A percentile compares a stretch with the other conserved stretches of the same genome.
These are phyloP conservation scores for Tulasnella sp. DNA, from an alignment of 768 basidiomycete species.

Conservation along the genomic window DNA sequence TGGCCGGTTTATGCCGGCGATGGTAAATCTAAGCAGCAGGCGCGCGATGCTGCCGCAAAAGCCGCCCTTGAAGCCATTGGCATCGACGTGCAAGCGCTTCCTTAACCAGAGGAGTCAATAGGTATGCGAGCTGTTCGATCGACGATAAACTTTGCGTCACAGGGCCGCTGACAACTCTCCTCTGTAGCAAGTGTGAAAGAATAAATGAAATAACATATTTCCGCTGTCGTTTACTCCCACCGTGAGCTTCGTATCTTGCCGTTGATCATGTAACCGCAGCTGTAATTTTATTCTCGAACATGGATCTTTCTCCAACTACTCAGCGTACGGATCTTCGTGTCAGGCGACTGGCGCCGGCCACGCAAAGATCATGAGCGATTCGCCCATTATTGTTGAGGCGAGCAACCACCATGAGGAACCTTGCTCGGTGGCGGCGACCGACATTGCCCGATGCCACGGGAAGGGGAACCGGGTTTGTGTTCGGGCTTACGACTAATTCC, in stretches of 20 bases:
- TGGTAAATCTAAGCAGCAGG: not conserved
- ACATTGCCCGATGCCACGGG: not conserved
- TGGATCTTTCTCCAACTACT: not conserved
- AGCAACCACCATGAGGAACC: not conserved
- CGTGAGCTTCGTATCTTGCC: not conserved
- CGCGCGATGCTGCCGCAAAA: not conserved
- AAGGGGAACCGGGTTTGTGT: not conserved
- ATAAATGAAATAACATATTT: not conserved
- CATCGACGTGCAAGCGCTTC: not conserved
- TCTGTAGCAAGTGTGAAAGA: not conserved
- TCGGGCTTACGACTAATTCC: not conserved
- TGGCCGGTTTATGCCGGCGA: not conserved
- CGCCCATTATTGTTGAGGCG: not conserved
- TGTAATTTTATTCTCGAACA: not conserved
- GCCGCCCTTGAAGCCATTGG: conserved; percentile 3
- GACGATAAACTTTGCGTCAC: not conserved
- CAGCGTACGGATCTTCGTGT: not conserved
- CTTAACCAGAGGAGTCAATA: not conserved
- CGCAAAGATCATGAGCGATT: not conserved
- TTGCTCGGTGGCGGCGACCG: not conserved
- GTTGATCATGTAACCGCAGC: not conserved
- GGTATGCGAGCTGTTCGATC: not conserved
- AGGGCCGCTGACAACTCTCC: not conserved
- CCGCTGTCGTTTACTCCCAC: not conserved
- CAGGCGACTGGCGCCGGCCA: not conserved